A percentile compares a stretch with the other conserved stretches of the same genome.
Evolutionary conservation across 2,329 filamentous ascomycete species (phyloP).

Genomic region (Neophaeococcomyces mojaviensis): DNA sequence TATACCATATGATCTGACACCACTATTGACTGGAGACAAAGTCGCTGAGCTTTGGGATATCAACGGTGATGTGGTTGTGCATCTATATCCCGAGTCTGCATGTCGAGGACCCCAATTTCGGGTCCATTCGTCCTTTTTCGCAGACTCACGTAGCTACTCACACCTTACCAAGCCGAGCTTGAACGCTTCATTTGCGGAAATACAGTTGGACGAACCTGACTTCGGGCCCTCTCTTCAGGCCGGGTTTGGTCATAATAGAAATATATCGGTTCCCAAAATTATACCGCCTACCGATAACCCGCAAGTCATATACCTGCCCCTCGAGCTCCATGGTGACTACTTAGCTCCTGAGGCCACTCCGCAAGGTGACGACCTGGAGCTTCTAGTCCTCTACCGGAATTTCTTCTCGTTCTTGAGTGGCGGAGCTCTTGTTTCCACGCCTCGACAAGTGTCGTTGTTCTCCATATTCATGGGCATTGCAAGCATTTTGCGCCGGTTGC

Average conservation of each 20-base stretch:
- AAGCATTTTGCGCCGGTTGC: constrained; percentile 49
- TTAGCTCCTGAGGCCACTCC: constrained; percentile 28
- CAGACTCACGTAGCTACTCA: constrained; percentile 36
- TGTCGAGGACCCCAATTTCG: constrained; percentile 54
- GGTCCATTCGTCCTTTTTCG: constrained; percentile 52
- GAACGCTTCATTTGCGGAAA: background rate
- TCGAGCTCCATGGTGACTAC: constrained; percentile 47
- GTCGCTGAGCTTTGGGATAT: constrained; percentile 57
- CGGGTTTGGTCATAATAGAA: background rate
- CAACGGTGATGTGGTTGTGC: constrained; percentile 55
- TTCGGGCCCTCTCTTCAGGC: constrained; percentile 31
- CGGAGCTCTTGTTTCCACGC: constrained; percentile 53
- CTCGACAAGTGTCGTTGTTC: constrained; percentile 48
- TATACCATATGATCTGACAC: constrained; percentile 47
- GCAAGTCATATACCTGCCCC: constrained; percentile 46
- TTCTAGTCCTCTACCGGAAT: constrained; percentile 53
- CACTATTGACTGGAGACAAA: constrained; percentile 45
- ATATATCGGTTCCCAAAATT: constrained; percentile 1
- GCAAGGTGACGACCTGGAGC: constrained; percentile 46
- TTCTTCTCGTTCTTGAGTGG: constrained; percentile 58
- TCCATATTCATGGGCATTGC: constrained; percentile 56
- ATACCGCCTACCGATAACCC: background rate
- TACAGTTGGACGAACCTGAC: constrained; percentile 34
- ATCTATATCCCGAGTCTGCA: constrained; percentile 52
- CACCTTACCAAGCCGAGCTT: background rate